phyloP scores from a whole-genome alignment of 2,329 filamentous ascomycete species.

The Cladophialophora exuberans region DNA sequence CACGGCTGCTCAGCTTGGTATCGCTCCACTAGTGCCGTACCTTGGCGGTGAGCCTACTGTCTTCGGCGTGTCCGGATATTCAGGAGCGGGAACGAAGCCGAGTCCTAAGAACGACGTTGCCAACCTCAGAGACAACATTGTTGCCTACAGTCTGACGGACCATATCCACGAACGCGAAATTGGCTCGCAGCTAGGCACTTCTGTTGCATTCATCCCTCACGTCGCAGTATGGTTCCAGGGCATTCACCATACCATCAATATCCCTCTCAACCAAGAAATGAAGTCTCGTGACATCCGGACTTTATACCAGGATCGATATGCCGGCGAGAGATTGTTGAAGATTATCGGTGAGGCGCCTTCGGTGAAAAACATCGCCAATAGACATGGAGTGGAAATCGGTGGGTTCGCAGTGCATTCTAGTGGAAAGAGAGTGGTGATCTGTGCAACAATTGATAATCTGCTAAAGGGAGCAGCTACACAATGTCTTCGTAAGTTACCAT shows the following conservation, averaged over 20 bases:
- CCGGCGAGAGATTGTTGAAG: conserved; percentile 93
- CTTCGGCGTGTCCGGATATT: conserved; percentile 93
- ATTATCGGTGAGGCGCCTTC: conserved; percentile 83
- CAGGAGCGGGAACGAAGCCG: conserved; percentile 91
- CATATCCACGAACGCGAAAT: conserved; percentile 97
- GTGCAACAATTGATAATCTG: conserved; percentile 90
- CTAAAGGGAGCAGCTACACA: conserved; percentile 92
- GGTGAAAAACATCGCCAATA: conserved; percentile 81
- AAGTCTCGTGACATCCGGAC: conserved; percentile 89
- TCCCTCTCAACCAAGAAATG: conserved; percentile 85
- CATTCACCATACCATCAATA: conserved; percentile 88
- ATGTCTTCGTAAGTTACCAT: conserved; percentile 73
- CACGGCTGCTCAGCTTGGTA: conserved; percentile 86
- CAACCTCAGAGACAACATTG: conserved; percentile 81
- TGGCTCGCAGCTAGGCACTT: conserved; percentile 71
- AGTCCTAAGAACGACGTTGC: conserved; percentile 90
- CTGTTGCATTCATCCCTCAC: conserved; percentile 87
- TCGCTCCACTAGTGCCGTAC: conserved; percentile 78
- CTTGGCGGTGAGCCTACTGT: conserved; percentile 78
- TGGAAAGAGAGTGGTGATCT: conserved; percentile 91
- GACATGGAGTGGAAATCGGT: conserved; percentile 90
- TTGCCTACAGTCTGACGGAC: conserved; percentile 87
- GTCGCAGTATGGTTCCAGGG: conserved; percentile 97
- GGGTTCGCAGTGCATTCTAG: conserved; percentile 90
- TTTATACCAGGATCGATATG: conserved; percentile 93